Evolutionary conservation across 2,329 filamentous ascomycete genomes (phyloP).

Genomic region (Trichoderma polysporum): DNA sequence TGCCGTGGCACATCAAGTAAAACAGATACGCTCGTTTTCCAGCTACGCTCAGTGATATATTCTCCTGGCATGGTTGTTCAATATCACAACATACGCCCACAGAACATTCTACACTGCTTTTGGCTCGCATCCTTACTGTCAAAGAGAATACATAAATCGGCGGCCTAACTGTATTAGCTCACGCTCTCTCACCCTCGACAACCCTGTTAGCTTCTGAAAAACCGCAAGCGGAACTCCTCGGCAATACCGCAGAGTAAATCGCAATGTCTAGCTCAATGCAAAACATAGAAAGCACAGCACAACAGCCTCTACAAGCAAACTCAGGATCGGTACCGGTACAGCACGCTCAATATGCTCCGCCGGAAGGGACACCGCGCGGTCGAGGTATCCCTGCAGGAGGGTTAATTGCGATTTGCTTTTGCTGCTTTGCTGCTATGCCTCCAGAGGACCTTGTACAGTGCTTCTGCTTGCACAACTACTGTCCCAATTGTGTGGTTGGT

Average conservation of each 20-base stretch:
- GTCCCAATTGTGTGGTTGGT: slow-evolving; percentile 43
- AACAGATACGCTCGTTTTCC: not conserved
- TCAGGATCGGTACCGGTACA: not conserved
- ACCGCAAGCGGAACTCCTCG: no score
- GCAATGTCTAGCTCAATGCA: no score
- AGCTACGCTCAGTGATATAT: not conserved
- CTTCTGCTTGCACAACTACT: slow-evolving; percentile 52
- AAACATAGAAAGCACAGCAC: no score
- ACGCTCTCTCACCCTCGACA: no score
- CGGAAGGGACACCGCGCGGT: not conserved
- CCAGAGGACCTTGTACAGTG: not conserved
- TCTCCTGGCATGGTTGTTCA: not conserved
- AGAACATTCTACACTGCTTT: not conserved
- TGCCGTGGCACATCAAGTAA: not conserved
- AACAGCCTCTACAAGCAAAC: no score
- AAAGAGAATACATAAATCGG: not conserved
- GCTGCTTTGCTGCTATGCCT: not conserved
- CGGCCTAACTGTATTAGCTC: no score
- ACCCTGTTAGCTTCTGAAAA: not conserved
- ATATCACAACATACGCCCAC: not conserved
- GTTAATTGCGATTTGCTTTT: not conserved
- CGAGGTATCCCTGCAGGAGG: not conserved
- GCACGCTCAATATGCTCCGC: not conserved
- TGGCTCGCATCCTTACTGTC: not conserved
- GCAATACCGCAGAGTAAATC: no score